Evolutionary conservation across 2,329 filamentous ascomycete genomes (phyloP).

Genomic region (Trichoderma aggressivum): DNA sequence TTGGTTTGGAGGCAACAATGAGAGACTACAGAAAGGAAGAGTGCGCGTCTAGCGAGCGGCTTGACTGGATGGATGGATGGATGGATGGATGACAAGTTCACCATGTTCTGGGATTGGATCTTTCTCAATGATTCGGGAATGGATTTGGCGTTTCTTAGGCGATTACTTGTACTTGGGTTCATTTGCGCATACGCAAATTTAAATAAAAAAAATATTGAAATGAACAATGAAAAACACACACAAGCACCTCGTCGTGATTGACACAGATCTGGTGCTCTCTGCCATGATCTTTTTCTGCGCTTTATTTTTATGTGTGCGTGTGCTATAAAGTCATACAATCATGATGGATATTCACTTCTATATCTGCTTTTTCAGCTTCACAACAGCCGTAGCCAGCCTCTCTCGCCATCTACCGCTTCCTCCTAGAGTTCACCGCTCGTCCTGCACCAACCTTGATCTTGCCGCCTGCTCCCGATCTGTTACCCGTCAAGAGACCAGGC

Average conservation of each 20-base stretch:
- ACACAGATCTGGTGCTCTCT: background rate
- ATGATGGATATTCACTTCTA: background rate
- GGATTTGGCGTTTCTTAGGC: slow-evolving; percentile 10
- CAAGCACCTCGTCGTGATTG: background rate
- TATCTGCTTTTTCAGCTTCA: background rate
- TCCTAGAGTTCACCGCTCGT: slow-evolving; percentile 77
- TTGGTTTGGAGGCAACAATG: background rate
- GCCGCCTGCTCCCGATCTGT: slow-evolving; percentile 61
- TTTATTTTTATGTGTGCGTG: no score
- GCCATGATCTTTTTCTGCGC: background rate
- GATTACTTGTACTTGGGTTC: background rate
- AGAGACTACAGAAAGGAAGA: background rate
- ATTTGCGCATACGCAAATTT: background rate
- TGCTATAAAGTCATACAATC: background rate
- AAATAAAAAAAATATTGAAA: background rate
- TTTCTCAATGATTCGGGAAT: background rate
- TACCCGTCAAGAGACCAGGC: slow-evolving; percentile 78
- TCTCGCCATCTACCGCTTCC: slow-evolving; percentile 37
- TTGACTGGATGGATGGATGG: background rate
- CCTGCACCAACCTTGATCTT: slow-evolving; percentile 81
- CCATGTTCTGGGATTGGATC: background rate
- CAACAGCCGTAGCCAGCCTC: background rate
- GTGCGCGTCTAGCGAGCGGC: background rate
- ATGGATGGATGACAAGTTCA: background rate
- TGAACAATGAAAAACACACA: background rate